Evolutionary conservation across 768 basidiomycete species (phyloP), one percentile per base, ranked within the genome.

Genomic region (Kwoniella mangroviensis): DNA sequence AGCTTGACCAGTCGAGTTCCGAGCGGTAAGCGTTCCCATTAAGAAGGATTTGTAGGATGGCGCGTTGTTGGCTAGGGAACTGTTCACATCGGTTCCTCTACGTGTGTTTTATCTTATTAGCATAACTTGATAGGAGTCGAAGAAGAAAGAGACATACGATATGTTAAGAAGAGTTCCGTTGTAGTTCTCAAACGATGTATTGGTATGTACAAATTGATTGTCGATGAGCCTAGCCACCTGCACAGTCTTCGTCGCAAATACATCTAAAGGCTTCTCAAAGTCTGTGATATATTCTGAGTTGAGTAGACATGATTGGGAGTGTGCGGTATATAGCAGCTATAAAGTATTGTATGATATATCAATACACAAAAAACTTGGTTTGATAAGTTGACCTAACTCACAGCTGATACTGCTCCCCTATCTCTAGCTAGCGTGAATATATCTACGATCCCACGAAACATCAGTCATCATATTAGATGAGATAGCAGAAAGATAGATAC

Each of bases 361-460:
- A 34, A 7, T 34, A 34, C 4, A 34, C 34, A 34, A 34, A 7
- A 4, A 7, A 34, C 34, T 34, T 7, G 0, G 3, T 34, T 34
- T 7, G 34, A 34, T 34, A 34, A 34, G 34, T 7, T 7, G 34
- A 34, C 34, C 34, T 4, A 52, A 84, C 88, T 78, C 76, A 92
- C 91, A 42, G 91, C 92, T 15, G 91, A 90, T 43, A 88, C 87
- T 0, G 94, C 94, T 4, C 94, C 94, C 71, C 88, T 86, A 71
- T 90, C 88, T 52, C 87, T 85, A 22, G 92, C 93, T 52, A 92
- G 85, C 0, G 92, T 92, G 82, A 97, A 93, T 63, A 95, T 87
- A 80, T 97, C 94, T 81, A 57, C 7, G 7, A 21, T n/a, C 53
- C 54, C 22, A 41, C 13, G n/a, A 21, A 6, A 13, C 10, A 49